A percentile compares a stretch with the other conserved stretches of the same genome.
Evolutionary conservation across 345 rosid species (phyloP).

Genomic region (Bruguiera parviflora): DNA sequence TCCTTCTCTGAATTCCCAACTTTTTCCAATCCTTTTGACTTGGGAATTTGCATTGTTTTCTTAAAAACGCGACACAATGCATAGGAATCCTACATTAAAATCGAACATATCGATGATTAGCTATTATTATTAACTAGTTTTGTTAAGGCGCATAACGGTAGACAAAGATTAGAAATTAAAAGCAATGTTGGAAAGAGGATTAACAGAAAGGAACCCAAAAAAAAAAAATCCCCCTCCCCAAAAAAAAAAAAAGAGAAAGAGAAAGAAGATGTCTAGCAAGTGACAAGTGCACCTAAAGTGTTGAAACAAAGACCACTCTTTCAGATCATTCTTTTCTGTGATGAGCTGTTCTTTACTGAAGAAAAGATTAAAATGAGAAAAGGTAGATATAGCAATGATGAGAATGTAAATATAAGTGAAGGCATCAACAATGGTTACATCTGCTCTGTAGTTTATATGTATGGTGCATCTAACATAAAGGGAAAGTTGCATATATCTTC

Average conservation of each 20-base stretch:
- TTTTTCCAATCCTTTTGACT: slow-evolving; percentile 24
- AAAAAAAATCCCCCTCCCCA: slow-evolving; percentile 9
- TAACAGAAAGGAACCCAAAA: slow-evolving; percentile 11
- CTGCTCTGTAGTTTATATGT: not conserved
- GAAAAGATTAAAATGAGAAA: slow-evolving; percentile 5
- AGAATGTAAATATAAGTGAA: not conserved
- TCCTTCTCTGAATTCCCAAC: slow-evolving; percentile 13
- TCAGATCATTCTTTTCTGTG: slow-evolving; percentile 21
- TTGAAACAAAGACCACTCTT: slow-evolving; percentile 36
- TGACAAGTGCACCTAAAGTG: slow-evolving; percentile 26
- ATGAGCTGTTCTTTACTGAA: slow-evolving; percentile 28
- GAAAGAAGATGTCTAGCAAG: not conserved
- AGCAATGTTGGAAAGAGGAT: slow-evolving; percentile 19
- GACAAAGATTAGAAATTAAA: slow-evolving; percentile 7
- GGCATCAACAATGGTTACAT: not conserved
- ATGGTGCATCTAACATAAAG: not conserved
- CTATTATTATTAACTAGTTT: not conserved
- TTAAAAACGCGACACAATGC: slow-evolving; percentile 74
- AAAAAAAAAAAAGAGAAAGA: slow-evolving; percentile 13
- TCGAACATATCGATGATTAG: no score
- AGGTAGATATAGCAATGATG: slow-evolving; percentile 13
- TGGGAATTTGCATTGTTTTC: slow-evolving; percentile 53
- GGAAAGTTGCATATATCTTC: not conserved
- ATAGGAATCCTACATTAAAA: slow-evolving; percentile 51
- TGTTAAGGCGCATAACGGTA: not conserved